A percentile compares a stretch with the other conserved stretches of the same genome.
phyloP scores from a whole-genome alignment of 441 rosid genomes.

The Brassica hybrid region DNA sequence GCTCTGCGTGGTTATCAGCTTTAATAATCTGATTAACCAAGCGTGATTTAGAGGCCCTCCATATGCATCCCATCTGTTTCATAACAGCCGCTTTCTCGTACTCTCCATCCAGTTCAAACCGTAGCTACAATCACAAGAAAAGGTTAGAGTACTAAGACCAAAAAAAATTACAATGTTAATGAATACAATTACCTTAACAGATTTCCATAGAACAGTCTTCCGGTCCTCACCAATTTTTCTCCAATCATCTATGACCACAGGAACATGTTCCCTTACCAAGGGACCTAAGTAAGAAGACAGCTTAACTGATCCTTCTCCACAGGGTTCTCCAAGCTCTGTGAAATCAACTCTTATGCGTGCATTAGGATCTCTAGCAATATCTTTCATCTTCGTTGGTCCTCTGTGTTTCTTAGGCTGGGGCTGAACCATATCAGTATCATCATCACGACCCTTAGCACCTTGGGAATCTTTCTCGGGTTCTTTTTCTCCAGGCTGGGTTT shows the following conservation, averaged over 20 bases:
- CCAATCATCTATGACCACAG: neutral
- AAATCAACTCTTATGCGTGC: neutral
- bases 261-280: constrained; percentile 4
- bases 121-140: neutral
- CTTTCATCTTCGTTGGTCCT: neutral
- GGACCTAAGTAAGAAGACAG: constrained; percentile 9
- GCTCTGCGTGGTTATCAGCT: neutral
- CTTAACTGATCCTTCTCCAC: neutral
- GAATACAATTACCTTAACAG: neutral
- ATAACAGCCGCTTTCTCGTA: neutral
- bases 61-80: neutral
- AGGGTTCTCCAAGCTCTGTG: neutral
- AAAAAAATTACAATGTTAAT: neutral
- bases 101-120: neutral
- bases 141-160: neutral
- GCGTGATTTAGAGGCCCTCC: neutral
- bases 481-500: neutral
- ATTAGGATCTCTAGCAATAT: neutral
- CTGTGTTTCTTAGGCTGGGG: neutral
- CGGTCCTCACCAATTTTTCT: neutral
- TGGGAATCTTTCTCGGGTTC: neutral
- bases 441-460: neutral
- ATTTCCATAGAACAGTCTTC: neutral
- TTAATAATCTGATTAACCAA: neutral
- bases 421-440: neutral